Evolutionary conservation across 1,284 basidiomycete species (phyloP).

Genomic region (Omphalotus olearius): DNA sequence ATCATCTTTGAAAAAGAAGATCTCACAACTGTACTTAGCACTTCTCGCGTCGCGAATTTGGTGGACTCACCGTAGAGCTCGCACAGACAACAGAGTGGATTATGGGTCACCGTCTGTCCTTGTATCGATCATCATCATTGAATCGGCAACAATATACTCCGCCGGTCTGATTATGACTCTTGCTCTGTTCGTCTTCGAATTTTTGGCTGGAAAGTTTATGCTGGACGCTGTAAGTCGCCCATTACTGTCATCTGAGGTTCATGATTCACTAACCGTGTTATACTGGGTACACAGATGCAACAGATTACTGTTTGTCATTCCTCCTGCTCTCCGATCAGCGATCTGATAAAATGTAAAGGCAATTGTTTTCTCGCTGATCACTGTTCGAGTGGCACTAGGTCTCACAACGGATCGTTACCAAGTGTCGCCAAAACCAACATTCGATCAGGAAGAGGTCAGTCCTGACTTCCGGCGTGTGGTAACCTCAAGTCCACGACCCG

Average conservation of each 20-base stretch:
- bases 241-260: background rate
- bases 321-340: background rate
- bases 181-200: background rate
- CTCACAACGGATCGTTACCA: background rate
- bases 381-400: slow-evolving; percentile 4
- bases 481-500: no score
- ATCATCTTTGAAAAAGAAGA: background rate
- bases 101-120: background rate
- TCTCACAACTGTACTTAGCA: background rate
- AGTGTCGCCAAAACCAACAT: no score
- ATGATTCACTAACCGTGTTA: no score
- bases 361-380: slow-evolving; percentile 1
- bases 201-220: background rate
- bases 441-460: no score
- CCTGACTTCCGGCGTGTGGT: no score
- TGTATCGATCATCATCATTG: background rate
- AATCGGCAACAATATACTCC: slow-evolving; percentile 6
- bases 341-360: background rate
- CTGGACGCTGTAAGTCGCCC: slow-evolving; percentile 1
- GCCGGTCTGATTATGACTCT: background rate
- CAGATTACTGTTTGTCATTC: slow-evolving; percentile 1
- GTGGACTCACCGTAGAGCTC: slow-evolving; percentile 2
- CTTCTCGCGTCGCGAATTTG: slow-evolving; percentile 1
- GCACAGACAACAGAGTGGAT: no score
- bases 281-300: background rate